Base-by-base conservation (phyloP, 2,329 filamentous ascomycete species). In the Diaporthe sp. region DNA sequence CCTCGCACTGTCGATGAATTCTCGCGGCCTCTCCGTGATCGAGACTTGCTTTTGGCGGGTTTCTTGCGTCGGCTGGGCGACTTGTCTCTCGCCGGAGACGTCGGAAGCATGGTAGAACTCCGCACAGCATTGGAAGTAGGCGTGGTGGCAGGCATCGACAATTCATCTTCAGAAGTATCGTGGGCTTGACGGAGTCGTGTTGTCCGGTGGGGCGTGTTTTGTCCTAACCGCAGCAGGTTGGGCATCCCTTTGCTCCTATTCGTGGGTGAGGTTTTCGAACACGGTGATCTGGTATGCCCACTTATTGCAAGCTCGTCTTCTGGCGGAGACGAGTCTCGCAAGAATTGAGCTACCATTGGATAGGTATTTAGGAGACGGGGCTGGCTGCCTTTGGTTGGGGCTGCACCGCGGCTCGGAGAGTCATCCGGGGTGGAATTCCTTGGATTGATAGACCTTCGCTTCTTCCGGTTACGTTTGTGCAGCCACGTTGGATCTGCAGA, bases 151-250 rank as follows among this genome's bases (percentile, higher is more conserved):
- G 72, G 72, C 72, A 76, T 61, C 38, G 74, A 74, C 47, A 74
- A 28, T 35, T 76, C 74, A 38, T 76, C 74, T 33, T 76, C 74
- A 4, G 74, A 76, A n/a, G 54, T 38, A 4, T 74, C 74, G n/a
- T 38, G n/a, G 28, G 38, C 52, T 47, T 57, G 52, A 61, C 17
- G 45, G 12, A 55, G n/a, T 50, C 35, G 60, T 19, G n/a, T 25
- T 8, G 13, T 68, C 19, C 60, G 40, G 33, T 38, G 45, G 19
- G 58, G 72, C 13, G 72, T 50, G 15, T 30, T 70, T 25, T 38
- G 55, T 55, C 33, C 58, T 50, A 22, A 45, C 33, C 52, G 47
- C 15, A 54, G 45, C 50, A n/a, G 25, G 6, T n/a, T 33, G 30
- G 66, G 52, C 7, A 67, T 50, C 9, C 40, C 40, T 10, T 30